phyloP scores from a whole-genome alignment of 23 red algal species.

The Rhodosorus marinus region DNA sequence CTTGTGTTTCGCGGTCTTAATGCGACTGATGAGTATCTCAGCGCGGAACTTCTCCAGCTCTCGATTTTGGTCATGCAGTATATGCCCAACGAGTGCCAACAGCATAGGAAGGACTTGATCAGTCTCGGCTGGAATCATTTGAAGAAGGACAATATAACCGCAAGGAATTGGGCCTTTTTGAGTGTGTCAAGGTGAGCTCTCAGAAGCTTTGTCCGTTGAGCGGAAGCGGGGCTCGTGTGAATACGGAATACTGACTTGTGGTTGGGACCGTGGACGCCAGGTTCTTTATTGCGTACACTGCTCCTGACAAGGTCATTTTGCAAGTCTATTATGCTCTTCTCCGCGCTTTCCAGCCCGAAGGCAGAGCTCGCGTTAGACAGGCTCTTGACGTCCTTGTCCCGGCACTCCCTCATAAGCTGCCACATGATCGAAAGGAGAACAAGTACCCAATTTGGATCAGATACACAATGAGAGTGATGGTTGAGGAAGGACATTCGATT shows the following conservation, averaged over 20 bases:
- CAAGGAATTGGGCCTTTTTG: constrained; percentile 95
- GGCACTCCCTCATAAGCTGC: constrained; percentile 41
- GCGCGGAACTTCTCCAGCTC: constrained; percentile 68
- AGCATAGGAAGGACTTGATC: constrained; percentile 80
- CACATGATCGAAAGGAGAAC: constrained; percentile 28
- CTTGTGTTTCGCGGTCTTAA: no score
- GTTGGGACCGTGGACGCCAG: no score
- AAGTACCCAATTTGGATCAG: constrained; percentile 72
- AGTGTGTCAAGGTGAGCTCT: no score
- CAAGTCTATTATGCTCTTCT: constrained; percentile 94
- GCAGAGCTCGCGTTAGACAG: constrained; percentile 33
- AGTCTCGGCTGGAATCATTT: constrained; percentile 97
- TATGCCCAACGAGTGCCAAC: constrained; percentile 42
- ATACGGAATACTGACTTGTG: no score
- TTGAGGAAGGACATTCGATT: constrained; percentile 72
- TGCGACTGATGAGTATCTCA: no score
- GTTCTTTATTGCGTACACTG: constrained; percentile 91
- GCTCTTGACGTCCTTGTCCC: constrained; percentile 69
- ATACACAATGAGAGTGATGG: constrained; percentile 77
- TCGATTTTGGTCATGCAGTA: constrained; percentile 72
- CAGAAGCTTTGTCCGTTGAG: no score
- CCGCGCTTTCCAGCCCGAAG: constrained; percentile 63
- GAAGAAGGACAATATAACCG: constrained; percentile 83
- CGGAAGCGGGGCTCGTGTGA: no score
- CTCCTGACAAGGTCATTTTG: constrained; percentile 72